Evolutionary conservation across 2,329 filamentous ascomycete species (phyloP).

Genomic region (Corynespora cassiicola): DNA sequence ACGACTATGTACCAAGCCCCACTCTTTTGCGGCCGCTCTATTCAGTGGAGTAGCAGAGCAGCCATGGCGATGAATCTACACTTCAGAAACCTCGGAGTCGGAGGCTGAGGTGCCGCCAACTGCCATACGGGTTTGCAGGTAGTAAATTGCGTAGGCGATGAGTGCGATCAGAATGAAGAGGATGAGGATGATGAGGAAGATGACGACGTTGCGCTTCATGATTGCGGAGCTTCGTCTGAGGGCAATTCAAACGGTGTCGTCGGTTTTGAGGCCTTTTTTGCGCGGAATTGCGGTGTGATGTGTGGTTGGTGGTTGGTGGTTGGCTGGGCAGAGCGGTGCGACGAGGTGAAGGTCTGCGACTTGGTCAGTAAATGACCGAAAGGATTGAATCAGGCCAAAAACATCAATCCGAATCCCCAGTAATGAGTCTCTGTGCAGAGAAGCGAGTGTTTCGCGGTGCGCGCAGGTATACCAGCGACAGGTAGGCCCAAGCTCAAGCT

Average conservation of each 20-base stretch:
- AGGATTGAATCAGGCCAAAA: slow-evolving; percentile 1
- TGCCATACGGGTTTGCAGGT: slow-evolving; percentile 52
- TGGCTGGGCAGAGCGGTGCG: neutral
- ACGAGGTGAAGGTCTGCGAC: neutral
- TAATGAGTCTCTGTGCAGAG: too few relatives aligned
- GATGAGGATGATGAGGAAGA: slow-evolving; percentile 60
- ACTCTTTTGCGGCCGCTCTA: too few relatives aligned
- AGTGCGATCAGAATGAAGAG: slow-evolving; percentile 58
- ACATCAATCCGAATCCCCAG: too few relatives aligned
- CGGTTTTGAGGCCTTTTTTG: too few relatives aligned
- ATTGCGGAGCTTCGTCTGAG: too few relatives aligned
- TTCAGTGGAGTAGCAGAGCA: neutral
- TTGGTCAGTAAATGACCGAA: neutral
- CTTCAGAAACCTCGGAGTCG: slow-evolving; percentile 40
- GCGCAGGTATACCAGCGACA: too few relatives aligned
- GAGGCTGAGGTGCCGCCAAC: slow-evolving; percentile 40
- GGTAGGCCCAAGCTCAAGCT: slow-evolving; percentile 8
- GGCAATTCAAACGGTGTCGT: too few relatives aligned
- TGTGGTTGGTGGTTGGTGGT: slow-evolving; percentile 1
- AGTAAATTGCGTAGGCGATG: slow-evolving; percentile 58
- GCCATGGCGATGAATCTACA: slow-evolving; percentile 2
- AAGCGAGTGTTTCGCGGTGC: too few relatives aligned
- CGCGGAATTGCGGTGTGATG: slow-evolving; percentile 7
- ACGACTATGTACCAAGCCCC: too few relatives aligned
- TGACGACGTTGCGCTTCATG: slow-evolving; percentile 61